Conservation (phyloP, 768 basidiomycete genomes). For the Xerocomus spinulosus region DNA sequence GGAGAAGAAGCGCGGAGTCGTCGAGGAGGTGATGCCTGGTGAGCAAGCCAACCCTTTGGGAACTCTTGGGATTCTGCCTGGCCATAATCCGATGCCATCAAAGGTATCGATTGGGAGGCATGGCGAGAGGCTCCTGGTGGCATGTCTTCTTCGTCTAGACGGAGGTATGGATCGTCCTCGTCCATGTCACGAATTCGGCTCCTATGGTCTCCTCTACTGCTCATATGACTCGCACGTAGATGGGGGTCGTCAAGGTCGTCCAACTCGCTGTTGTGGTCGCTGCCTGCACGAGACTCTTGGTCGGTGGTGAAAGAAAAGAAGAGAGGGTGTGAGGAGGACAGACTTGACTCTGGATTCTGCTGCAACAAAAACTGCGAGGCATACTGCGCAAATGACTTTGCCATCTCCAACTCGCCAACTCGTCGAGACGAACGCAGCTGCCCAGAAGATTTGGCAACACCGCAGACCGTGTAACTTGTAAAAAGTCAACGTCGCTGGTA, state of each 20-base stretch:
- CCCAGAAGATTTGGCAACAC: not conserved
- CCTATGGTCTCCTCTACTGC: constrained; percentile 29
- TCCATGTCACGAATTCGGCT: constrained; percentile 39
- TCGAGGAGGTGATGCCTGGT: constrained; percentile 61
- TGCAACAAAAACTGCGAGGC: constrained; percentile 77
- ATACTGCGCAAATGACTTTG: constrained; percentile 75
- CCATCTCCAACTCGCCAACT: constrained; percentile 35
- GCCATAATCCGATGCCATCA: constrained; percentile 34
- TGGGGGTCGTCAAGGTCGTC: constrained; percentile 80
- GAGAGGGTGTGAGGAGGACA: constrained; percentile 68
- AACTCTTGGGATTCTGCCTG: constrained; percentile 39
- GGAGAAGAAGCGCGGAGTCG: constrained; percentile 41
- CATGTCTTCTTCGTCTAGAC: constrained; percentile 64
- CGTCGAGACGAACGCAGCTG: constrained; percentile 14
- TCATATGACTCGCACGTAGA: constrained; percentile 38
- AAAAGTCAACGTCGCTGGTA: constrained; percentile 13
- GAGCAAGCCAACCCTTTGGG: constrained; percentile 65
- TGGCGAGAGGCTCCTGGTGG: constrained; percentile 35
- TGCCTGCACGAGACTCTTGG: constrained; percentile 51
- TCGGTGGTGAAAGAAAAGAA: constrained; percentile 88
- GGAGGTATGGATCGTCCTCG: constrained; percentile 74
- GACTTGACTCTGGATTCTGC: constrained; percentile 46
- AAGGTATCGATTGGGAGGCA: constrained; percentile 33
- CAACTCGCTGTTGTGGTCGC: constrained; percentile 46
- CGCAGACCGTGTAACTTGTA: constrained; percentile 11